phyloP scores from a whole-genome alignment of 768 basidiomycete species.

The Coprinopsis strossmayeri region DNA sequence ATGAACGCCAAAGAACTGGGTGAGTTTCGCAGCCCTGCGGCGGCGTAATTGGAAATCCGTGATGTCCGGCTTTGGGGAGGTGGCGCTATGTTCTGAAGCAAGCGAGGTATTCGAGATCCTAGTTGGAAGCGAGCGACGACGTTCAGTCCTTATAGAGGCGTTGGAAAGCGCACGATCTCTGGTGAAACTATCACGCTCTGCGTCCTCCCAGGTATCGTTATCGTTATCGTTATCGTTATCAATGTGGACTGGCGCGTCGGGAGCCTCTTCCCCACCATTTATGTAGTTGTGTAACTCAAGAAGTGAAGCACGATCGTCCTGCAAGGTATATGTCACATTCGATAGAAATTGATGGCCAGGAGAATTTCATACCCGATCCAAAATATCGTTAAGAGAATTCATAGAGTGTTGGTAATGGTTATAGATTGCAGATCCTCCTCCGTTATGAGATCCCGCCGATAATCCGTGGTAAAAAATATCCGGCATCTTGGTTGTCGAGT shows the following conservation, averaged over 20 bases:
- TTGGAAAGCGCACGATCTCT: slow-evolving; percentile 26
- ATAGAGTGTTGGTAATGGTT: slow-evolving; percentile 76
- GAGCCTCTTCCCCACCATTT: slow-evolving; percentile 24
- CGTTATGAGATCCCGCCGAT: neutral
- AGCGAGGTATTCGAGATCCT: slow-evolving; percentile 55
- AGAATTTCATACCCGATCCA: slow-evolving; percentile 59
- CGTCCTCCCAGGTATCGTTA: too few species aligned
- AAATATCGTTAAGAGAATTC: slow-evolving; percentile 73
- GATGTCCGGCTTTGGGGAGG: slow-evolving; percentile 36
- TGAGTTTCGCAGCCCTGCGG: slow-evolving; percentile 74
- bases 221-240: slow-evolving; percentile 9
- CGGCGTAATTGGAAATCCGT: slow-evolving; percentile 66
- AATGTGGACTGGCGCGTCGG: slow-evolving; percentile 5
- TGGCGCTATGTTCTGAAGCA: slow-evolving; percentile 32
- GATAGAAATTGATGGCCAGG: neutral
- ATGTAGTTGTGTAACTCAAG: slow-evolving; percentile 70
- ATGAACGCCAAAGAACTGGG: slow-evolving; percentile 83
- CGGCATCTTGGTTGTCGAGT: slow-evolving; percentile 11
- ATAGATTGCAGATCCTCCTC: slow-evolving; percentile 46
- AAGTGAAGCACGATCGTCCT: slow-evolving; percentile 76
- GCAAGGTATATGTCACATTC: slow-evolving; percentile 11
- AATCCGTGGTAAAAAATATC: neutral
- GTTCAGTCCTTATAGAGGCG: slow-evolving; percentile 47
- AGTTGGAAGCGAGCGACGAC: slow-evolving; percentile 64
- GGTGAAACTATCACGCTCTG: too few species aligned